phyloP scores from a whole-genome alignment of 2,329 filamentous ascomycete genomes.

The Cladosporium sp. region DNA sequence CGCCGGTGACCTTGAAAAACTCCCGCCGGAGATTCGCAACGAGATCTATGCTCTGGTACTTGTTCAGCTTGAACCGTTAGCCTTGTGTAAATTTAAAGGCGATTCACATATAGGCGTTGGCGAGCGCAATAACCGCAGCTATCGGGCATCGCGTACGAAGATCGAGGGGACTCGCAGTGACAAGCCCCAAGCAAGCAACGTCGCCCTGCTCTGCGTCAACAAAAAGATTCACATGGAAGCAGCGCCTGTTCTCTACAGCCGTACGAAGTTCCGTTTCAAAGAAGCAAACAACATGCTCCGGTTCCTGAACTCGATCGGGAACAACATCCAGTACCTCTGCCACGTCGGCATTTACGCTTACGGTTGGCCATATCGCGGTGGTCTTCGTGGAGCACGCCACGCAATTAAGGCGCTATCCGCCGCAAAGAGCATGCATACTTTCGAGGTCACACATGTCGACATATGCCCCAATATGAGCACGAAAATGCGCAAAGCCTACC shows the following conservation, averaged over 20 bases:
- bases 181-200: not conserved
- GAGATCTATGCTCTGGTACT: not conserved
- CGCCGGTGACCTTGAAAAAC: not conserved
- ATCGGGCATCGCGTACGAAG: not conserved
- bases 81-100: not conserved
- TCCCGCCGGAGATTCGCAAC: slow-evolving; percentile 1
- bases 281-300: not conserved
- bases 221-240: not conserved
- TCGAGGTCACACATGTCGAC: not conserved
- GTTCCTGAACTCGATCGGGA: not conserved
- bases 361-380: not conserved
- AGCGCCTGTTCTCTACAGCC: not conserved
- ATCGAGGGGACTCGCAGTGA: not conserved
- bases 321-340: not conserved
- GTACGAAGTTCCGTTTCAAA: not conserved
- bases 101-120: not conserved
- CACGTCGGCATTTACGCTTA: not conserved
- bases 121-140: no score
- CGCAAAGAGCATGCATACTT: not conserved
- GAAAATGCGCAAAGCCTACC: not conserved
- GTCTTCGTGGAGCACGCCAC: not conserved
- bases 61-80: not conserved
- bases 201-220: not conserved
- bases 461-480: no score
- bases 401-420: not conserved